Conservation (phyloP, 177 flowering plant species). For the Vitis hybrid region DNA sequence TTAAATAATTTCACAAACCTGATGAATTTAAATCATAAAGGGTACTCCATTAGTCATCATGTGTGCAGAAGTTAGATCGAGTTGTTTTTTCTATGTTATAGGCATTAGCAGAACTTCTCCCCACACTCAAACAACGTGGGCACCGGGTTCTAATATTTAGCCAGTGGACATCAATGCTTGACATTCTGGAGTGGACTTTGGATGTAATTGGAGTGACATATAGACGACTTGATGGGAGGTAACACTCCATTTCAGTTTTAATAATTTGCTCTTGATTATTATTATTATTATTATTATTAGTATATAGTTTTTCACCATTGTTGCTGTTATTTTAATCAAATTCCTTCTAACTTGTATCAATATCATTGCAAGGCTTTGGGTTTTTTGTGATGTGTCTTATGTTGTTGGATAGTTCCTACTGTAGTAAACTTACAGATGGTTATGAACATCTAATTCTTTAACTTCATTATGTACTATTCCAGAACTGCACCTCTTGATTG, state of each 20-base stretch:
- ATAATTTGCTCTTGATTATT: too few species aligned
- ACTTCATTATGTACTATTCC: too few species aligned
- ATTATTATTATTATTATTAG: too few species aligned
- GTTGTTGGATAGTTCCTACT: too few species aligned
- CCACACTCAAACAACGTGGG: conserved; percentile 60
- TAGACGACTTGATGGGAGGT: conserved; percentile 95
- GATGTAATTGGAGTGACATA: conserved; percentile 88
- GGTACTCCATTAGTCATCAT: neutral
- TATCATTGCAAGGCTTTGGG: too few species aligned
- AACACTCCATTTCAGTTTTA: conserved; percentile 3
- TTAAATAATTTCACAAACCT: neutral
- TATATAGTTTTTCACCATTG: too few species aligned
- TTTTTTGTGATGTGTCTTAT: too few species aligned
- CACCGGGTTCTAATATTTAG: conserved; percentile 92
- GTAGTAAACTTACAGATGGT: too few species aligned
- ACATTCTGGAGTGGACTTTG: conserved; percentile 92
- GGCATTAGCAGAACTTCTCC: conserved; percentile 83
- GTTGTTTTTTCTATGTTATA: conserved; percentile 22
- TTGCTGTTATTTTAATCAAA: too few species aligned
- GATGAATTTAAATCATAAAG: neutral
- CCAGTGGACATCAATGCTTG: conserved; percentile 99
- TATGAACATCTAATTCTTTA: too few species aligned
- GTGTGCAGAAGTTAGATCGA: neutral
- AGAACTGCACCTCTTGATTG: too few species aligned
- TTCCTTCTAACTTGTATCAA: too few species aligned